These are phyloP conservation scores for Backusella circina DNA, from an alignment of 192 early-diverging fungal genomes.

Conservation along the genomic window DNA sequence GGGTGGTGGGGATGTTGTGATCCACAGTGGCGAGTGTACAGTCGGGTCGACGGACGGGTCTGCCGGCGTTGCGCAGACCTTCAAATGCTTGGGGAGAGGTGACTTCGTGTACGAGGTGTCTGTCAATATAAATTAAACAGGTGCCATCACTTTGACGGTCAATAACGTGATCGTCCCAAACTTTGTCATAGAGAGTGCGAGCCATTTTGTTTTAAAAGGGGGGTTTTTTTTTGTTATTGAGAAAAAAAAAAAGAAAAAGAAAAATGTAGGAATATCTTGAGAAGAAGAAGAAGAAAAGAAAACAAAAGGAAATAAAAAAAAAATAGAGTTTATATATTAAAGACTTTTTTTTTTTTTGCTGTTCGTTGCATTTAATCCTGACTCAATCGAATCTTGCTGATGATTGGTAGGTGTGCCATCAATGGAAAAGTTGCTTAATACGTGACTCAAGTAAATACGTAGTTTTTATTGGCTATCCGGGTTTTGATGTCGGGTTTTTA, in stretches of 20 bases:
- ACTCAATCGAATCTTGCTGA: background rate
- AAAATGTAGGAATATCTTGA: background rate
- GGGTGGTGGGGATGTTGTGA: constrained; percentile 65
- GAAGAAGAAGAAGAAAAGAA: background rate
- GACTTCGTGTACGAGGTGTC: constrained; percentile 70
- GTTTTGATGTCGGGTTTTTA: background rate
- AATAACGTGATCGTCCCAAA: constrained; percentile 60
- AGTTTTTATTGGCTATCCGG: background rate
- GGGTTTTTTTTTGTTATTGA: background rate
- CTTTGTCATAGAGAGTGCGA: constrained; percentile 68
- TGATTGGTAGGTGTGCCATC: constrained; percentile 4
- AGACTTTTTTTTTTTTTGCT: background rate
- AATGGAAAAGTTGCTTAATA: constrained; percentile 6
- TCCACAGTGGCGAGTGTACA: constrained; percentile 68
- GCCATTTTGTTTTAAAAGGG: constrained; percentile 1
- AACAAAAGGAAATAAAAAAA: background rate
- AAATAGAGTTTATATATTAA: background rate
- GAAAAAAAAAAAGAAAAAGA: background rate
- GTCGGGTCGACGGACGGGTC: constrained; percentile 57
- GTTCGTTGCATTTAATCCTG: constrained; percentile 6
- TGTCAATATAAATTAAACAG: constrained; percentile 65
- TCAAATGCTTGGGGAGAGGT: constrained; percentile 71
- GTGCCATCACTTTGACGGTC: constrained; percentile 55
- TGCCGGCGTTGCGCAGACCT: constrained; percentile 53
- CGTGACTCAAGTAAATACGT: background rate